These are phyloP conservation scores for Epichloe gansuensis DNA, from an alignment of 2,329 filamentous ascomycete genomes.

Conservation along the genomic window DNA sequence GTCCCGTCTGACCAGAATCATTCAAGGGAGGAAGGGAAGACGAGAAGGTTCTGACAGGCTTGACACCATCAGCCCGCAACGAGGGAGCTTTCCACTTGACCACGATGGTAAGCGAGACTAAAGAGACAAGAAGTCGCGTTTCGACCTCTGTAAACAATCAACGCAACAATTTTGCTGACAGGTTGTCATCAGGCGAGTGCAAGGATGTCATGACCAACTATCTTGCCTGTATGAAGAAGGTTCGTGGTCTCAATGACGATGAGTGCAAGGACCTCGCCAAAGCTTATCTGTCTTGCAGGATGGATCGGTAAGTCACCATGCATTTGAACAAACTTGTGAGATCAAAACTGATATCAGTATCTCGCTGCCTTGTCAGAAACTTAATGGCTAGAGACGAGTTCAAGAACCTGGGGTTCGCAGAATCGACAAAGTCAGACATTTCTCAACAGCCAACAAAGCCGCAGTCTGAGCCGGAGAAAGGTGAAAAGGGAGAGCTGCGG, in stretches of 20 bases:
- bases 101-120: conserved; percentile 50
- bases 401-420: conserved; percentile 73
- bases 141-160: neutral
- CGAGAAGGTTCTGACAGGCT: conserved; percentile 1
- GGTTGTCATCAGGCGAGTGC: conserved; percentile 61
- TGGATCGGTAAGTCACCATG: conserved; percentile 64
- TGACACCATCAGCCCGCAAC: conserved; percentile 52
- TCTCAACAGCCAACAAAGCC: conserved; percentile 8
- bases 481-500: conserved; percentile 24
- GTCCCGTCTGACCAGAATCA: neutral
- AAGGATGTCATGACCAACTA: conserved; percentile 79
- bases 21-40: neutral
- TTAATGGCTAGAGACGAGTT: conserved; percentile 94
- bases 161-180: neutral
- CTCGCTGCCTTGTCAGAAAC: conserved; percentile 42
- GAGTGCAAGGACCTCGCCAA: conserved; percentile 80
- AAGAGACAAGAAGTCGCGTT: neutral
- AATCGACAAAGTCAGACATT: conserved; percentile 11
- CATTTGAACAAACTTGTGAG: neutral
- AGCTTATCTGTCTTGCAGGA: conserved; percentile 77
- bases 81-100: conserved; percentile 91
- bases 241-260: conserved; percentile 72
- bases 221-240: conserved; percentile 73
- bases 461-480: conserved; percentile 17
- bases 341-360: neutral